These are phyloP conservation scores for Picochlorum costavermella DNA, from an alignment of 139 green algal genomes.

Conservation along the genomic window DNA sequence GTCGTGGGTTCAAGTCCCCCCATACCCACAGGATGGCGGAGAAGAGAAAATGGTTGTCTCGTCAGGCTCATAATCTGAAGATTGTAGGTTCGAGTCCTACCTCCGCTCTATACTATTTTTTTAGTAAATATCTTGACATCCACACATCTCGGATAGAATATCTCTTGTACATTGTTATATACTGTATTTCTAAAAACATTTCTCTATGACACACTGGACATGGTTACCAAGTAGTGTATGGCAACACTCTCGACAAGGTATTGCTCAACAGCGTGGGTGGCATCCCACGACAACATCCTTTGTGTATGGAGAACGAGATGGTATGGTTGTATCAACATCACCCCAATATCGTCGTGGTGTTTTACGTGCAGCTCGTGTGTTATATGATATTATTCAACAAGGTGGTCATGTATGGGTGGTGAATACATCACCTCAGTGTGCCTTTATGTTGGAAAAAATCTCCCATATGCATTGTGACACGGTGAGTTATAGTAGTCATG, in stretches of 20 bases:
- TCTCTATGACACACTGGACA: too few species aligned
- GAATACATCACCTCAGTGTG: slow-evolving; percentile 20
- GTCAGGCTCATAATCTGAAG: slow-evolving; percentile 28
- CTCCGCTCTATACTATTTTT: slow-evolving; percentile 11
- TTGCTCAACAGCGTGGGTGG: slow-evolving; percentile 17
- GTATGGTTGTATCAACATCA: background rate
- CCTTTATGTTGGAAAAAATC: background rate
- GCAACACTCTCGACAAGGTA: slow-evolving; percentile 11
- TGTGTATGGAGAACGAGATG: slow-evolving; percentile 22
- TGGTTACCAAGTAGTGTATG: slow-evolving; percentile 9
- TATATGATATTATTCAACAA: slow-evolving; percentile 16
- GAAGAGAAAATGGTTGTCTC: slow-evolving; percentile 23
- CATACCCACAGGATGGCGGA: slow-evolving; percentile 16
- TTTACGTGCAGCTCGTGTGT: slow-evolving; percentile 17
- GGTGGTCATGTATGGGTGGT: slow-evolving; percentile 19
- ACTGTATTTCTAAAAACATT: too few species aligned
- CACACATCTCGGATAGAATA: too few species aligned
- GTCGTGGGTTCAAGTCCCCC: slow-evolving; percentile 22
- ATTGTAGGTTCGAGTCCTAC: slow-evolving; percentile 28
- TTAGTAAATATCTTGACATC: background rate
- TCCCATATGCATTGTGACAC: background rate
- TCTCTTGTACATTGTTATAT: too few species aligned
- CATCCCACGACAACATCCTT: slow-evolving; percentile 15
- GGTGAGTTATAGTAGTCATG: background rate
- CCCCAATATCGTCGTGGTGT: background rate